These are phyloP conservation scores for Kwoniella europaea DNA, from an alignment of 768 basidiomycete species.

Conservation along the genomic window DNA sequence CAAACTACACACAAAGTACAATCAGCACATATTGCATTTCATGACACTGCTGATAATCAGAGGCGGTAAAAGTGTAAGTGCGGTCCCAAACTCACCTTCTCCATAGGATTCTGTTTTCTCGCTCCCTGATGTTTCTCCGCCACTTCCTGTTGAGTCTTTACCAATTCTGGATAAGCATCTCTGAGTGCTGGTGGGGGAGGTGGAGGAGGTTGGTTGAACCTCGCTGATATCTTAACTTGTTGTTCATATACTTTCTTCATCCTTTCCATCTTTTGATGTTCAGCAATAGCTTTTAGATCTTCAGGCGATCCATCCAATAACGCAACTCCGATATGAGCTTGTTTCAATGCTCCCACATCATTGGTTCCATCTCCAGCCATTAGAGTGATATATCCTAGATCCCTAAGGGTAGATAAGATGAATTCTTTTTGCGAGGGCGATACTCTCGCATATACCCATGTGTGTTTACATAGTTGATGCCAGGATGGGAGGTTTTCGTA, in stretches of 20 bases:
- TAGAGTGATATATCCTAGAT: slow-evolving; percentile 85
- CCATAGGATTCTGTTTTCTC: slow-evolving; percentile 82
- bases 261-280: slow-evolving; percentile 84
- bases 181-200: slow-evolving; percentile 88
- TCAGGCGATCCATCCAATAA: slow-evolving; percentile 87
- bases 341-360: slow-evolving; percentile 97
- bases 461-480: slow-evolving; percentile 84
- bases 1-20: slow-evolving; percentile 66
- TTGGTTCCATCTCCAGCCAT: slow-evolving; percentile 99
- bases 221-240: slow-evolving; percentile 83
- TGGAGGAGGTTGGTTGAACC: slow-evolving; percentile 92
- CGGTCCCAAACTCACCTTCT: slow-evolving; percentile 67
- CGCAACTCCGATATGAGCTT: slow-evolving; percentile 95
- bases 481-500: slow-evolving; percentile 72
- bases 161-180: slow-evolving; percentile 85
- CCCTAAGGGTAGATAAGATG: slow-evolving; percentile 87
- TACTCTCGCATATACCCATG: slow-evolving; percentile 98
- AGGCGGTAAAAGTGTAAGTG: neutral
- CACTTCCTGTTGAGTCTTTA: slow-evolving; percentile 83
- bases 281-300: slow-evolving; percentile 90
- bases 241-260: slow-evolving; percentile 97
- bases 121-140: slow-evolving; percentile 67
- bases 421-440: slow-evolving; percentile 94
- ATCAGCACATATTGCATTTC: slow-evolving; percentile 15
- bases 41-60: neutral